Base-by-base conservation (phyloP, 176 grass and related monocot species). In the Ensete ventricosum region DNA sequence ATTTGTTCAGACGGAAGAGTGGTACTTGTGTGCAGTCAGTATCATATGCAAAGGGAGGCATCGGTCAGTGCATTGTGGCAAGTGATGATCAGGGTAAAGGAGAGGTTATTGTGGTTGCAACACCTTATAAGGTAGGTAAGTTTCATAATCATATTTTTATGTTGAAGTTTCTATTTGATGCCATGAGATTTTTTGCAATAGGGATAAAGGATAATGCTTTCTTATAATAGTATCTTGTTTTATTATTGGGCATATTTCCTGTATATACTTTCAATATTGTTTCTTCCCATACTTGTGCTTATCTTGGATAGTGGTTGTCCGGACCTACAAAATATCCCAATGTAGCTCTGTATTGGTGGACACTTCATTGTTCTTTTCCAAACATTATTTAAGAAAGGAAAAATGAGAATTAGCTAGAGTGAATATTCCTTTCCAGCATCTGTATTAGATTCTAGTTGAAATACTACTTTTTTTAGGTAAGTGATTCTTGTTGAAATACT, bases 121-220 rank as follows among this genome's bases (percentile, higher is more conserved):
- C 90, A 49, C 80, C 90, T 92, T 87, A 92, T 89, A 93, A 98
- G 90, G 94, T 97, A 97, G 88, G 90, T 93, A 97, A 9, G 86
- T 98, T 77, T 64, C 27, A 19, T 74, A 29, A 27, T 26, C 27
- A 17, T 59, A 24, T 60, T 1, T 22, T 27, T 29, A 14, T 50
- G 16, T 65, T 52, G 14, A 55, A 54, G 2, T 8, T 74, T 34
- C 11, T 55, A 1, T 27, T 54, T 55, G 11, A 3, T 13, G 5
- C 57, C 1, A 1, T 8, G 29, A 17, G 53, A 55, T 6, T 55
- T 10, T 55, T 74, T 50, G 9, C 51, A 7, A 19, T 9, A 17
- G 19, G 17, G 34, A 5, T 51, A 1, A 3, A 2, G 7, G 9
- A 21, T 16, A 1, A 20, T 70, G 1, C 5, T 70, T 2, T 69